Base-by-base conservation (phyloP, 768 basidiomycete species). In the Clathrus columnatus region DNA sequence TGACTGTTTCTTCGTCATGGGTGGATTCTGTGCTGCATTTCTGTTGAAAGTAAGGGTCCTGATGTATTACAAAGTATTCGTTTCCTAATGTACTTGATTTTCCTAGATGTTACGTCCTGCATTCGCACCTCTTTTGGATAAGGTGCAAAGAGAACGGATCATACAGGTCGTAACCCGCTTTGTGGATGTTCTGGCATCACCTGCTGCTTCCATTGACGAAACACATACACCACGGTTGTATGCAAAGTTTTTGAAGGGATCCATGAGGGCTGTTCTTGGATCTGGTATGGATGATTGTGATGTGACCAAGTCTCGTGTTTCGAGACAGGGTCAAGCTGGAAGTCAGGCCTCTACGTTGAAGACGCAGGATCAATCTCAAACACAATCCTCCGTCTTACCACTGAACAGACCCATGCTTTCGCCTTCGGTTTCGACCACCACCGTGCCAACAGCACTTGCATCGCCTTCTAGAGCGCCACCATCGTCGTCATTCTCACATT, bases 11-110 rank as follows among this genome's bases (percentile, higher is more conserved):
- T 61, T 57, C 54, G 75, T 90, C 28, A 90, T 89, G 62, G 79
- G 83, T 2, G 79, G 85, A 1, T 91, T 91, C 63, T 87, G 88
- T 0, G 87, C 85, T 23, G 88, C 87, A 0, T 91, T 90, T 71
- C 70, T 91, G 51, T 78, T 90, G 60, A 90, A 89, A 77, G 85
- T 85, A 51, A n/a, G n/a, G 10, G 70, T 65, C 46, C 10, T 23
- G 48, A 21, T 36, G 21, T 36, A 36, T 32, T 36, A 36, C 36
- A 11, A 36, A 14, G 36, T 41, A 28, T 27, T 56, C 36, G 24
- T 27, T 23, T 4, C 36, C 48, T n/a, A n/a, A 41, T 44, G 8
- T 48, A 17, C 24, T 46, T 10, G 6, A n/a, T 36, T 36, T n/a
- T 14, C 50, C 17, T 32, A 87, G 84, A 73, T 89, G 28, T 75